Base-by-base conservation (phyloP, 129 eudicot species). In the Smallanthus sonchifolius region DNA sequence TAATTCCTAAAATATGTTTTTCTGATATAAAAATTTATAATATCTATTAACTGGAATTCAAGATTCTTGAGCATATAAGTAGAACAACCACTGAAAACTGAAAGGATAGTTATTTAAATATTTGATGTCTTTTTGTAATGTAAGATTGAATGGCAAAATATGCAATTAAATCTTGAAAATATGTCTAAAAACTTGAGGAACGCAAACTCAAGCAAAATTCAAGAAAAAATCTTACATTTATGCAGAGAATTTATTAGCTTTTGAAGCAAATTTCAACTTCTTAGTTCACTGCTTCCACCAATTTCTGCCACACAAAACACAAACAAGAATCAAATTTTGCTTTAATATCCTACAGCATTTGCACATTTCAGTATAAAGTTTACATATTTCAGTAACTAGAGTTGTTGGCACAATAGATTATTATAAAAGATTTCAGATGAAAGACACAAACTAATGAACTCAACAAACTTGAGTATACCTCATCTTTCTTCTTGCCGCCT, bases 401-500 rank as follows among this genome's bases (percentile, higher is more conserved):
- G 67, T 61, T 59, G 16, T 16, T 7, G 3, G 32, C 11, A 17
- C 57, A 51, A 51, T 51, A 51, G 57, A 16, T 9, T 24, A 24
- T 20, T 17, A 24, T 1, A 30, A 20, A 59, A 59, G 3, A 13
- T 17, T 9, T 59, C 3, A 34, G 9, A 34, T 60, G 19, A 14
- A 61, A 35, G n/a, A 61, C 13, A 61, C 34, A 34, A 59, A 4
- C 8, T 28, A 59, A 28, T 4, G 10, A 9, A 13, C 14, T 34
- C 1, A n/a, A 32, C 48, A 44, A 30, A 14, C 19, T 56, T 49
- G 43, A 8, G 20, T n/a, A 38, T 84, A 86, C 96, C 96, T 86
- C 83, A 42, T 76, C 86, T 61, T 61, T 34, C 52, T 87, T 85
- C 84, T 92, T 86, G 87, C 92, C 92, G 36, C 86, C 82, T 2